Conservation (phyloP, 495 filamentous ascomycete species). For the Penicillium mononematosum region DNA sequence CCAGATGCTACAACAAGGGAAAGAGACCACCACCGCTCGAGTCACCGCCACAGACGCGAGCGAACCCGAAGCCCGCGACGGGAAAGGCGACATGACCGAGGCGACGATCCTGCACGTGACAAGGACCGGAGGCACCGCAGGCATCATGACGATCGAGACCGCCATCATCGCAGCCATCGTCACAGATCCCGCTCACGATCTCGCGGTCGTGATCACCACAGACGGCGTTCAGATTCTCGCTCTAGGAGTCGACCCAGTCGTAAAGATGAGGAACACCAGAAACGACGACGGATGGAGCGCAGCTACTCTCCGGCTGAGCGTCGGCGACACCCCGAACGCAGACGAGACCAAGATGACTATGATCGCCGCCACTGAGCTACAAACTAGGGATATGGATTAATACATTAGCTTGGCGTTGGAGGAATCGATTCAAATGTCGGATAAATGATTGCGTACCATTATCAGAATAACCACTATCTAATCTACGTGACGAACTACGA, state of each 20-base stretch:
- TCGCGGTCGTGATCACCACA: conserved; percentile 25
- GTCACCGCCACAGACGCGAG: conserved; percentile 31
- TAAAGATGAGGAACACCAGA: conserved; percentile 25
- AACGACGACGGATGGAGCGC: conserved; percentile 26
- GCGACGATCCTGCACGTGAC: conserved; percentile 35
- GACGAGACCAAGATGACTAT: conserved; percentile 29
- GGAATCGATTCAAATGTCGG: conserved; percentile 7
- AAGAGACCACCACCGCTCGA: conserved; percentile 24
- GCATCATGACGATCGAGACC: conserved; percentile 31
- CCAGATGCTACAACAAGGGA: conserved; percentile 23
- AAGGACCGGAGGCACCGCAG: conserved; percentile 39
- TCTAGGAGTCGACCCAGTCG: conserved; percentile 35
- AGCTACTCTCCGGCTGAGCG: conserved; percentile 33
- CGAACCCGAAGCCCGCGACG: conserved; percentile 36
- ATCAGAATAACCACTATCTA: conserved; percentile 17
- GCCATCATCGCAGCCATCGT: conserved; percentile 35
- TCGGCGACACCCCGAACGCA: conserved; percentile 26
- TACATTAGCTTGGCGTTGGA: conserved; percentile 13
- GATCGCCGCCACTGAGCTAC: conserved; percentile 25
- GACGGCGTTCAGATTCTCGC: conserved; percentile 30
- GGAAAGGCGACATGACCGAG: conserved; percentile 31
- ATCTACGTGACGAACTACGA: conserved; percentile 16
- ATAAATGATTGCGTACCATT: conserved; percentile 5
- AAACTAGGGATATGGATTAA: conserved; percentile 2
- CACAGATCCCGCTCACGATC: conserved; percentile 38